phyloP scores from a whole-genome alignment of 805 yeast genomes.

The Yamadazyma tumulicola region DNA sequence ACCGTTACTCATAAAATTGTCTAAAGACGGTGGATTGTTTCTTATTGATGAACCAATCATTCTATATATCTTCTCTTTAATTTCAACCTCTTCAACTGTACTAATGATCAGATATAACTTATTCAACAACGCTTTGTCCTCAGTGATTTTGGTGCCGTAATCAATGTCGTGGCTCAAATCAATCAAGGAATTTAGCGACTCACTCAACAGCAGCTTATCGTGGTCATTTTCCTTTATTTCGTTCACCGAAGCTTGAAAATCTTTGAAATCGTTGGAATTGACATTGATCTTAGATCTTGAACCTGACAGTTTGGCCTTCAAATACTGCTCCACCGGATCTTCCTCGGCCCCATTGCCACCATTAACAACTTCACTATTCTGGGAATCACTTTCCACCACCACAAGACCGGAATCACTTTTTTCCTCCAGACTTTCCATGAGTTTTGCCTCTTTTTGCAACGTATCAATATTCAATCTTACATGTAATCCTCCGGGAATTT shows the following conservation, averaged over 20 bases:
- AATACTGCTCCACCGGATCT: not conserved
- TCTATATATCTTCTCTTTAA: constrained; percentile 50
- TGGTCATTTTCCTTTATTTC: constrained; percentile 8
- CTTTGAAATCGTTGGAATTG: constrained; percentile 10
- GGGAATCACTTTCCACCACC: not conserved
- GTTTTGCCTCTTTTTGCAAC: constrained; percentile 64
- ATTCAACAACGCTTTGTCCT: constrained; percentile 27
- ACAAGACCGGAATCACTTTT: constrained; percentile 11
- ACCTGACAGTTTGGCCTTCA: no score
- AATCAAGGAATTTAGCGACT: constrained; percentile 41
- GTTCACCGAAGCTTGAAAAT: constrained; percentile 16
- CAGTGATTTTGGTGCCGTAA: constrained; percentile 50
- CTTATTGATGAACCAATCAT: constrained; percentile 66
- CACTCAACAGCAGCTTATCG: not conserved
- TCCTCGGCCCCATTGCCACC: not conserved
- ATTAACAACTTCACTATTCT: not conserved
- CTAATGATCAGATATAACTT: not conserved
- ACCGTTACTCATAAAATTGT: constrained; percentile 26
- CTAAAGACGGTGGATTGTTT: constrained; percentile 64
- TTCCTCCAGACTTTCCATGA: constrained; percentile 32
- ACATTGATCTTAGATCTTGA: not conserved
- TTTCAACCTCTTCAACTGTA: not conserved
- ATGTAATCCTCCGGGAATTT: constrained; percentile 77
- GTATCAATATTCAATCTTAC: constrained; percentile 74
- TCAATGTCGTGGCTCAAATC: constrained; percentile 69